Conservation (phyloP, 257 asterid species). For the Primulina huaijiensis region DNA sequence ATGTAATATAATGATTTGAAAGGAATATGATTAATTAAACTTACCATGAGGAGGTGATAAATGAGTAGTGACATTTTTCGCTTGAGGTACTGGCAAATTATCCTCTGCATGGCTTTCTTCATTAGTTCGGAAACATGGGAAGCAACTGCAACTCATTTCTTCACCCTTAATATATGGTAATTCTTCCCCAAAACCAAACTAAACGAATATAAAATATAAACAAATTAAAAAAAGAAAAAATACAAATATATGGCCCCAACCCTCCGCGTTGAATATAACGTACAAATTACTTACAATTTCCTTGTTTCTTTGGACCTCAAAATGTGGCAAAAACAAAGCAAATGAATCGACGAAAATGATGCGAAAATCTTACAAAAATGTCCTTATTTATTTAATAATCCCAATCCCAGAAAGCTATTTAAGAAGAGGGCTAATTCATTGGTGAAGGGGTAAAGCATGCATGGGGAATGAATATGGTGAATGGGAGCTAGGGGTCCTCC, state of each 20-base stretch:
- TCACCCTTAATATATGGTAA: constrained; percentile 12
- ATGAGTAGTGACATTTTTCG: constrained; percentile 33
- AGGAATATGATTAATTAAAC: neutral
- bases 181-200: constrained; percentile 22
- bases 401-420: neutral
- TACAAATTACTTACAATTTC: neutral
- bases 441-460: neutral
- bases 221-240: constrained; percentile 4
- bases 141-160: constrained; percentile 61
- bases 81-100: constrained; percentile 46
- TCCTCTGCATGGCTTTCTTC: constrained; percentile 27
- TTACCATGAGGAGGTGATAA: constrained; percentile 34
- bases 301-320: neutral
- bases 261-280: neutral
- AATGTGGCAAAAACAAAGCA: neutral
- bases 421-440: neutral
- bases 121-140: constrained; percentile 71
- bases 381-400: neutral
- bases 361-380: constrained; percentile 1
- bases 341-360: constrained; percentile 5
- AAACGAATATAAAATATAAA: neutral
- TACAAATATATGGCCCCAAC: constrained; percentile 13
- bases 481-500: constrained; percentile 62
- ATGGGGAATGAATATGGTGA: neutral
- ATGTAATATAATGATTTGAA: neutral